phyloP scores from a whole-genome alignment of 176 grass and related monocot genomes.

The Carex parvula region DNA sequence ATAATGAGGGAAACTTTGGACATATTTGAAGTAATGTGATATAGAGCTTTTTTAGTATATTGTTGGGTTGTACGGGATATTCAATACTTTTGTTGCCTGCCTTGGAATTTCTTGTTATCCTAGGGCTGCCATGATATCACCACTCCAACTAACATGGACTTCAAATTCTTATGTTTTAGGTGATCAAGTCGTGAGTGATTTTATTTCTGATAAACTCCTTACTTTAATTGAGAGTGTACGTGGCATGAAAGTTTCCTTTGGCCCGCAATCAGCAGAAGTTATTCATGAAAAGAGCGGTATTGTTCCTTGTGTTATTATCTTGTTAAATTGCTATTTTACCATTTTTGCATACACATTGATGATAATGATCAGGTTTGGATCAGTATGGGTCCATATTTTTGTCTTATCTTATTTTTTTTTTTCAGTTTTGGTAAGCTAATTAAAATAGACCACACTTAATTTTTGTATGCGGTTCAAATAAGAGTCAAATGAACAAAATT shows the following conservation, averaged over 20 bases:
- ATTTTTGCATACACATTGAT: constrained; percentile 10
- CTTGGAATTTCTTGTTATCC: constrained; percentile 1
- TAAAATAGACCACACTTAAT: neutral
- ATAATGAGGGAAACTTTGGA: neutral
- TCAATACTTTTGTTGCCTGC: neutral
- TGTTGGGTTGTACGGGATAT: neutral
- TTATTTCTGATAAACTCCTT: constrained; percentile 32
- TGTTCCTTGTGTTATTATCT: constrained; percentile 2
- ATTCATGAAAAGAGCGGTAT: constrained; percentile 73
- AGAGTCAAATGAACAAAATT: neutral
- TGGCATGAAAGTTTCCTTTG: constrained; percentile 61
- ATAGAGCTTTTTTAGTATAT: neutral
- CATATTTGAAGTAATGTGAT: neutral
- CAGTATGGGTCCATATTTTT: neutral
- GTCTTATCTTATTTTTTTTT: neutral
- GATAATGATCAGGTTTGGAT: neutral
- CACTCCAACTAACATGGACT: neutral
- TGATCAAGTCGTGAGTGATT: constrained; percentile 30
- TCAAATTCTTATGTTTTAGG: constrained; percentile 31
- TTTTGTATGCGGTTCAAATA: neutral
- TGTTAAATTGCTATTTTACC: constrained; percentile 19
- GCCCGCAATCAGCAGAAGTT: constrained; percentile 42
- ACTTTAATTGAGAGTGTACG: constrained; percentile 48
- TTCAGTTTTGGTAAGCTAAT: neutral
- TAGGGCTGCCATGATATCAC: neutral